Evolutionary conservation across 352 stramenopile genomes (phyloP), one percentile per base, ranked within the genome.

Genomic region (Globisporangium barbulae): DNA sequence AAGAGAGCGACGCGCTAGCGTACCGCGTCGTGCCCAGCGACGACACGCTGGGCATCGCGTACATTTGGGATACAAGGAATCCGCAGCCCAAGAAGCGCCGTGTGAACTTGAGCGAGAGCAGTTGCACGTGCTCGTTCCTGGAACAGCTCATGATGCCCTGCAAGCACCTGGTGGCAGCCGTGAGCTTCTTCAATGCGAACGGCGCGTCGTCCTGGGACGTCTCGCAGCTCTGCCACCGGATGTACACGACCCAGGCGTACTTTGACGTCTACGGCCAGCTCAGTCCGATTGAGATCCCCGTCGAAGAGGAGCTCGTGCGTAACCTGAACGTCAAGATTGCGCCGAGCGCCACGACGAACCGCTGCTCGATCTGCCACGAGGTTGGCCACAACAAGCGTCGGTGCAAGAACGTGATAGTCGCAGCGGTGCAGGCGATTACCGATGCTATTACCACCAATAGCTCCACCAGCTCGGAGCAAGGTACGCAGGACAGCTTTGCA

Each of bases 11-110:
- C 25, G 68, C 70, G 3, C 37, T 69, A 2, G 53, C 67, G 30
- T 83, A 73, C 57, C 78, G 67, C 60, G 75, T 81, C 3, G 74
- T 72, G 28, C 75, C 72, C 1, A 83, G 75, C 33, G 75, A 80
- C 28, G 72, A 67, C 25, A 72, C 79, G 33, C 68, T 50, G 0
- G 75, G 75, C 15, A 73, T 68, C 15, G 75, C 75, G 2, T 83
- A 83, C 56, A 61, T 83, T 3, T 80, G 64, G 65, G 67, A 78
- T 25, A 62, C 67, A 17, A 59, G 70, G 1, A 75, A 47, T 4
- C 44, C 65, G 2, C 39, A 72, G 22, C 53, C 64, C 39, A 82
- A 72, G 62, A 82, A 82, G 45, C 70, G 74, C 5, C 70, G 74
- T 5, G 74, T 79, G 62, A 76, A 72, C 45, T 33, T 82, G 31